Percentiles rank a stretch among this genome's conserved stretches.
These are phyloP conservation scores for Excoecaria cochinchinensis DNA, from an alignment of 345 rosid species.

Conservation along the genomic window DNA sequence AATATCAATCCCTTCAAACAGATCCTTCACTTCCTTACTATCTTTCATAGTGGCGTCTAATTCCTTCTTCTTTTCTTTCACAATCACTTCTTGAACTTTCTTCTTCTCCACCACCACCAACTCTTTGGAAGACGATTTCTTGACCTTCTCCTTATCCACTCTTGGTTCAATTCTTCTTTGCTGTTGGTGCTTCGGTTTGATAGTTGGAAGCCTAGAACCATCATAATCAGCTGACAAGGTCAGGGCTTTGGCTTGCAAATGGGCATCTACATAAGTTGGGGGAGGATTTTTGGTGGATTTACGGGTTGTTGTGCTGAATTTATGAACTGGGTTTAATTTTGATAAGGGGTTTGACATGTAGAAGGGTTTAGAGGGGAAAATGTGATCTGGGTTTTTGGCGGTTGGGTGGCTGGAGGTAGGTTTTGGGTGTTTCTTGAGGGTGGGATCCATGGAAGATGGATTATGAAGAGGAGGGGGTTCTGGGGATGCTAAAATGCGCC, in stretches of 20 bases:
- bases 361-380: slow-evolving; percentile 1
- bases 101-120: slow-evolving; percentile 21
- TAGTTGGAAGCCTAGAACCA: slow-evolving; percentile 27
- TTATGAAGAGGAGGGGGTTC: slow-evolving; percentile 15
- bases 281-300: slow-evolving; percentile 28
- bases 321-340: slow-evolving; percentile 23
- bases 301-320: slow-evolving; percentile 5
- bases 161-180: slow-evolving; percentile 12
- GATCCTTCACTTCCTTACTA: slow-evolving; percentile 21
- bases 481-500: slow-evolving; percentile 36
- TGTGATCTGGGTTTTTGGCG: slow-evolving; percentile 16
- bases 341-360: slow-evolving; percentile 9
- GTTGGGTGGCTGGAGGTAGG: slow-evolving; percentile 14
- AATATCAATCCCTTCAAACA: slow-evolving; percentile 22
- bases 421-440: slow-evolving; percentile 22
- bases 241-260: slow-evolving; percentile 53
- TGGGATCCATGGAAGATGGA: slow-evolving; percentile 40
- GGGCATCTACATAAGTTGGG: slow-evolving; percentile 25
- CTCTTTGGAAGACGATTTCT: slow-evolving; percentile 24
- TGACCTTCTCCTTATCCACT: slow-evolving; percentile 15
- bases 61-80: slow-evolving; percentile 24
- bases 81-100: slow-evolving; percentile 17
- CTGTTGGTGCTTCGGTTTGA: slow-evolving; percentile 19
- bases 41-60: slow-evolving; percentile 5
- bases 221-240: slow-evolving; percentile 51